Percentiles rank a stretch among this genome's conserved stretches.
phyloP scores from a whole-genome alignment of 106 monocot species.

The Dactylorhiza incarnata region DNA sequence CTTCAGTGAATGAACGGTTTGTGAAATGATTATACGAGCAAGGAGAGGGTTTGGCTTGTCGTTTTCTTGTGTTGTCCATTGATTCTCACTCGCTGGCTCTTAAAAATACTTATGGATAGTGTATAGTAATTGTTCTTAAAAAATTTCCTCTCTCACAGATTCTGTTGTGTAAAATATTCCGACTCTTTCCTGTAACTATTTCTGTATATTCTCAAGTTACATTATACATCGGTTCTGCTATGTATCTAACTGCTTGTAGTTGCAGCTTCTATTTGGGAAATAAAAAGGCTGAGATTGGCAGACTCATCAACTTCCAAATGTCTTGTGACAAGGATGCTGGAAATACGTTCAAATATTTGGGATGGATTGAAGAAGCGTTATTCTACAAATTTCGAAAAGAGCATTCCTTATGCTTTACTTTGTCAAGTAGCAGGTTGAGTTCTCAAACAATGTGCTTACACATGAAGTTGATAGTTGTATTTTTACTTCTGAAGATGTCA shows the following conservation, averaged over 20 bases:
- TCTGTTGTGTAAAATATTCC: too few species aligned
- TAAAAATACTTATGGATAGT: neutral
- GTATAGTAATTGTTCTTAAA: neutral
- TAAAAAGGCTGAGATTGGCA: slow-evolving; percentile 44
- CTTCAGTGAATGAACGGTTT: neutral
- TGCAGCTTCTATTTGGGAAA: slow-evolving; percentile 95
- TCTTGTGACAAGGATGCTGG: slow-evolving; percentile 76
- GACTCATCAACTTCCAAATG: slow-evolving; percentile 49
- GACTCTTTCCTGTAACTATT: neutral
- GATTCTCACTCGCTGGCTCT: too few species aligned
- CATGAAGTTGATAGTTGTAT: neutral
- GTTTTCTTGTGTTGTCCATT: neutral
- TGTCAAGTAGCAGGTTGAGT: slow-evolving; percentile 86
- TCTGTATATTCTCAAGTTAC: neutral
- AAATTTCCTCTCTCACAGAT: neutral
- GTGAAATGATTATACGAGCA: neutral
- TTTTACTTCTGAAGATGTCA: too few species aligned
- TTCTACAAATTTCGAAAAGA: slow-evolving; percentile 55
- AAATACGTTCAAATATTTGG: slow-evolving; percentile 59
- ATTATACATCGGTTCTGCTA: neutral
- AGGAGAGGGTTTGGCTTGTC: neutral
- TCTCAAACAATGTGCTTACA: slow-evolving; percentile 5
- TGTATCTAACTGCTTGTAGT: neutral
- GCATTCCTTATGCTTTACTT: slow-evolving; percentile 60
- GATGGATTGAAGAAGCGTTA: slow-evolving; percentile 53